Conservation (phyloP, 73 alveolate species). For the Paramecium sonneborni region DNA sequence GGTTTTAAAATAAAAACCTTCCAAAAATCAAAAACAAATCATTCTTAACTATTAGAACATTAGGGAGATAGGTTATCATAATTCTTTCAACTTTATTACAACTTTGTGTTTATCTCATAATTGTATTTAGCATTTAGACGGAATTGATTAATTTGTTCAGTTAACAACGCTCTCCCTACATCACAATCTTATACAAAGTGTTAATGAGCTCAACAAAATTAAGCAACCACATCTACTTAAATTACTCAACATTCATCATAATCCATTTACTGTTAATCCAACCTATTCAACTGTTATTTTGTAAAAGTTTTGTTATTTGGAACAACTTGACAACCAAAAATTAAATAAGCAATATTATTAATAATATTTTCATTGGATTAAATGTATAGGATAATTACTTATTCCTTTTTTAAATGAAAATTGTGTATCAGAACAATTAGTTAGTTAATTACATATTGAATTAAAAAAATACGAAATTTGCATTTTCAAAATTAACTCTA, state of each 20-base stretch:
- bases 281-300: neutral
- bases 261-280: conserved; percentile 22
- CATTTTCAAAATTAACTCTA: neutral
- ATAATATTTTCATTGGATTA: neutral
- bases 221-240: neutral
- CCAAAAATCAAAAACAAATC: neutral
- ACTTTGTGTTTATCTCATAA: neutral
- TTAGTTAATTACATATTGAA: neutral
- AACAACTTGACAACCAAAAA: neutral
- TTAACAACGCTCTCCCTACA: neutral
- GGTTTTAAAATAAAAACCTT: neutral
- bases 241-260: neutral
- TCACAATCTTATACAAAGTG: neutral
- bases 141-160: neutral
- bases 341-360: neutral
- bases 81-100: neutral
- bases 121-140: neutral
- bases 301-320: neutral
- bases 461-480: neutral
- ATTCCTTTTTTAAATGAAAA: neutral
- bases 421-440: neutral
- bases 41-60: neutral
- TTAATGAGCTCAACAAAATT: neutral
- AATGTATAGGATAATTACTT: neutral
- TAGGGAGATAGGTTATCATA: neutral